Conservation (phyloP, 139 green algal species). For the Chlorella sp. region DNA sequence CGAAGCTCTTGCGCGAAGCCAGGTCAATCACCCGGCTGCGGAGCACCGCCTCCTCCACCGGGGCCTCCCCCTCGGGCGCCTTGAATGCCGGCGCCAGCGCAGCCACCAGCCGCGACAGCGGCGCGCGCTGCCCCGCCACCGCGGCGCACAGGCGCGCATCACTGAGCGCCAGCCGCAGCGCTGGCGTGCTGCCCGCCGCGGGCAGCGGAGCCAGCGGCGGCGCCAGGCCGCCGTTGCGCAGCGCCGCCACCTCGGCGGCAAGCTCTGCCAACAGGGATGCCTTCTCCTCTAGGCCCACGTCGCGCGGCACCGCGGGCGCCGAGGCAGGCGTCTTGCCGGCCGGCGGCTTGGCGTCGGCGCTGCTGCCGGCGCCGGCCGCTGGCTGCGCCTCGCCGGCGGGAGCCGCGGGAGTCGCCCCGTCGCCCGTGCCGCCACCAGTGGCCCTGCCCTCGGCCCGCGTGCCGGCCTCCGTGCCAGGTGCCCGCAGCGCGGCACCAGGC, state of each 20-base stretch:
- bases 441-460: no score
- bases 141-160: slow-evolving; percentile 32
- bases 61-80: slow-evolving; percentile 1
- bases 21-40: slow-evolving; percentile 62
- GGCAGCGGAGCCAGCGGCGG: slow-evolving; percentile 11
- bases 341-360: not conserved
- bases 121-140: slow-evolving; percentile 41
- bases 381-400: not conserved
- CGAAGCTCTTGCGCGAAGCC: slow-evolving; percentile 62
- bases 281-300: slow-evolving; percentile 3
- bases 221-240: slow-evolving; percentile 4
- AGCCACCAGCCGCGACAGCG: slow-evolving; percentile 37
- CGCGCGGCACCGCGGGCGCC: not conserved
- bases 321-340: slow-evolving; percentile 13
- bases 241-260: not conserved
- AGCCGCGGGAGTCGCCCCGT: not conserved
- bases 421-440: not conserved
- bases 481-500: no score
- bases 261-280: slow-evolving; percentile 13
- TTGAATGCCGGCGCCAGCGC: slow-evolving; percentile 42
- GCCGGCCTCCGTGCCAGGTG: no score
- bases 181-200: not conserved
- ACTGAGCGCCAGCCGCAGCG: slow-evolving; percentile 7
- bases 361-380: not conserved
- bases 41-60: slow-evolving; percentile 34